A percentile compares a stretch with the other conserved stretches of the same genome.
Evolutionary conservation across 257 asterid genomes (phyloP).

Genomic region (Salvia rosmarinus): DNA sequence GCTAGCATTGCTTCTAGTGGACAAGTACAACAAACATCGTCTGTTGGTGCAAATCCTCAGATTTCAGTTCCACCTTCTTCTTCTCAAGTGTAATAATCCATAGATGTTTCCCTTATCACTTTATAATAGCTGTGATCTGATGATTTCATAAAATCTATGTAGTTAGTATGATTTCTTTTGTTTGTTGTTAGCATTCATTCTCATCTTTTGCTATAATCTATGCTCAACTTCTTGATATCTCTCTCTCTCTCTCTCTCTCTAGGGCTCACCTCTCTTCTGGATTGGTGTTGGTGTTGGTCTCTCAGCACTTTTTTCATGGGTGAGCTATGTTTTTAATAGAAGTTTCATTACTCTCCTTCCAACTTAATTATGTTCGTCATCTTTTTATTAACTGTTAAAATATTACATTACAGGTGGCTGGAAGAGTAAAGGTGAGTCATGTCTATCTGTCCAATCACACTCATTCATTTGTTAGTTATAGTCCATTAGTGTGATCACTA

Average conservation of each 20-base stretch:
- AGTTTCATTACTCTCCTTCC: constrained; percentile 20
- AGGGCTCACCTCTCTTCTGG: constrained; percentile 98
- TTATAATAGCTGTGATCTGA: constrained; percentile 22
- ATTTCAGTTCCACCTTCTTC: constrained; percentile 66
- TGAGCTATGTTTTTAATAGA: constrained; percentile 39
- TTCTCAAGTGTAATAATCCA: constrained; percentile 64
- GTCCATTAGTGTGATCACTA: background rate
- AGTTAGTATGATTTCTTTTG: background rate
- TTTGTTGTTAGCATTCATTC: constrained; percentile 1
- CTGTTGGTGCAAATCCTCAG: constrained; percentile 79
- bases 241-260: constrained; percentile 29
- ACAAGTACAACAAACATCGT: constrained; percentile 68
- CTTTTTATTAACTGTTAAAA: constrained; percentile 34
- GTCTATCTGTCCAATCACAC: constrained; percentile 25
- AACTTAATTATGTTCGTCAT: constrained; percentile 14
- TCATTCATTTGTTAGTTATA: constrained; percentile 19
- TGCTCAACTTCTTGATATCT: background rate
- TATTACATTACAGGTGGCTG: constrained; percentile 63
- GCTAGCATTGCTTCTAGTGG: constrained; percentile 68
- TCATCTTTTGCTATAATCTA: constrained; percentile 22
- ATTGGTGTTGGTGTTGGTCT: constrained; percentile 94
- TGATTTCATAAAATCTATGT: background rate
- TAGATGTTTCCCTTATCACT: constrained; percentile 6
- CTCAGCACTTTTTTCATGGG: constrained; percentile 93
- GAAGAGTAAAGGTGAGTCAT: constrained; percentile 72